These are phyloP conservation scores for Syzygium malaccense DNA, from an alignment of 441 rosid species.

Conservation along the genomic window DNA sequence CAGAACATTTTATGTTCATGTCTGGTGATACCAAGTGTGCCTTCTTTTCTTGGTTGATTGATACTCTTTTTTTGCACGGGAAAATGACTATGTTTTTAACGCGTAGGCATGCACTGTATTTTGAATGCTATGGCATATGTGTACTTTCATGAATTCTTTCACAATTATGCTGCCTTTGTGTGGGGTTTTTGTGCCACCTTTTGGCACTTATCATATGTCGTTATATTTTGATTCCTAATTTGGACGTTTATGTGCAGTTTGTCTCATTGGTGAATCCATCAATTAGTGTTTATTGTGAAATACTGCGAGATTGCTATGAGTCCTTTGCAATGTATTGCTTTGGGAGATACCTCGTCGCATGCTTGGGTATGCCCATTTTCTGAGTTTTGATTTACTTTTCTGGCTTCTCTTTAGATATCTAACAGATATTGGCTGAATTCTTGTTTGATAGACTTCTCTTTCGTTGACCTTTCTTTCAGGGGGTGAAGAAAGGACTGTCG, in stretches of 20 bases:
- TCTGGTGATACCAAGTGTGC: not conserved
- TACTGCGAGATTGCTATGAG: constrained; percentile 97
- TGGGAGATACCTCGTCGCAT: constrained; percentile 98
- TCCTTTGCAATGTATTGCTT: constrained; percentile 99
- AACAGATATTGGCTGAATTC: not conserved
- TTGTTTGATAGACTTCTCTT: not conserved
- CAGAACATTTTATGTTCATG: not conserved
- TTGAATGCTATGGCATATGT: not conserved
- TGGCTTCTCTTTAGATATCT: not conserved
- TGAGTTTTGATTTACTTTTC: not conserved
- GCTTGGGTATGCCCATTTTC: constrained; percentile 66
- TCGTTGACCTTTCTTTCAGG: constrained; percentile 36
- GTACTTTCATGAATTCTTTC: not conserved
- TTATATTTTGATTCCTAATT: not conserved
- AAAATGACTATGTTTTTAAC: not conserved
- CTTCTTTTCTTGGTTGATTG: not conserved
- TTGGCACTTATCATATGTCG: not conserved
- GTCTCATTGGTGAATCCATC: constrained; percentile 88
- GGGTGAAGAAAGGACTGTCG: constrained; percentile 88
- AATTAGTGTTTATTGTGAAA: constrained; percentile 82
- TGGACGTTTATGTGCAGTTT: constrained; percentile 42
- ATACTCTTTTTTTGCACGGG: too few species aligned
- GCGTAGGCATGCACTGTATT: not conserved
- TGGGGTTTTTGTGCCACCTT: not conserved
- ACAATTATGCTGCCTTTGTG: not conserved